Evolutionary conservation across 306 rosid species (phyloP).

Genomic region (Herpetospermum pedunculosum): DNA sequence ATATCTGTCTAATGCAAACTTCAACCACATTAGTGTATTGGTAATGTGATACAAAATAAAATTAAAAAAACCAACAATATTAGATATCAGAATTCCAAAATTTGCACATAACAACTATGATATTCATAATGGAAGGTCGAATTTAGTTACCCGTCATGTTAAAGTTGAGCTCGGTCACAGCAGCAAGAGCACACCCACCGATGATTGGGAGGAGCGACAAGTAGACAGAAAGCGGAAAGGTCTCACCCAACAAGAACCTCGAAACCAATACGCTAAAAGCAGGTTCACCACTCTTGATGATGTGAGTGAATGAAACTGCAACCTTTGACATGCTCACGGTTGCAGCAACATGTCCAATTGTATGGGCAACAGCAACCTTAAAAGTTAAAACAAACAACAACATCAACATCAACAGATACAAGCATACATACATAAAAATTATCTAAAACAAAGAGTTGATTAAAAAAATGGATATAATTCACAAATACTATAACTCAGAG

Average conservation of each 20-base stretch:
- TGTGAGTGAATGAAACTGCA: constrained; percentile 96
- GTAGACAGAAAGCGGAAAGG: constrained; percentile 69
- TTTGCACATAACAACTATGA: not conserved
- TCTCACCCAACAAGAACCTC: constrained; percentile 75
- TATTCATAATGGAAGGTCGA: not conserved
- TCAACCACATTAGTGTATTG: not conserved
- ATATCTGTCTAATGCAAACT: not conserved
- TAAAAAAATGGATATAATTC: not conserved
- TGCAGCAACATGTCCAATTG: constrained; percentile 97
- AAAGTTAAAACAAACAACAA: constrained; percentile 19
- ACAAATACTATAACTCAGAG: not conserved
- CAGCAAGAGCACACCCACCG: constrained; percentile 96
- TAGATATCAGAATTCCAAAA: not conserved
- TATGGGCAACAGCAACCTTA: constrained; percentile 95
- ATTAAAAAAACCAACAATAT: not conserved
- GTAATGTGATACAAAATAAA: not conserved
- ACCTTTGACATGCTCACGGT: constrained; percentile 99
- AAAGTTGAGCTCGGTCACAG: constrained; percentile 94
- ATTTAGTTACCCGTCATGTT: constrained; percentile 67
- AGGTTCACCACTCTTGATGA: constrained; percentile 99
- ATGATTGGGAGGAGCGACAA: constrained; percentile 89
- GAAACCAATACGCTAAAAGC: constrained; percentile 95
- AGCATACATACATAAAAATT: constrained; percentile 2
- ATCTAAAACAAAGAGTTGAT: not conserved
- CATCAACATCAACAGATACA: constrained; percentile 3